Base-by-base conservation (phyloP, 805 yeast species). In the Yarrowia porcina region DNA sequence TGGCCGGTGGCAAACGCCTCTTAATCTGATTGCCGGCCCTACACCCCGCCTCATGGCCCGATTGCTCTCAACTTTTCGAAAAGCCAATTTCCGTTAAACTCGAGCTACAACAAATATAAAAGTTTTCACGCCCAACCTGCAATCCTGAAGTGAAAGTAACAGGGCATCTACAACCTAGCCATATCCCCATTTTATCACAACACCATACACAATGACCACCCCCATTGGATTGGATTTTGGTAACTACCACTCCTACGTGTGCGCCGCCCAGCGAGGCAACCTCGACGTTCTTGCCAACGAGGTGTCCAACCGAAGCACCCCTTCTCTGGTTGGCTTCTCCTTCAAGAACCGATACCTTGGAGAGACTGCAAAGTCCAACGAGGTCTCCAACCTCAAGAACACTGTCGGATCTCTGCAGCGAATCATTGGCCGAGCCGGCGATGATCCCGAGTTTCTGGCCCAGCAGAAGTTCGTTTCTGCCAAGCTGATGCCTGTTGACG, bases 161-260 rank as follows among this genome's bases (percentile, higher is more conserved):
- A 9, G 52, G n/a, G 36, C 21, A 12, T 18, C 35, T 7, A 17
- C 35, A 35, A 35, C 59, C 21, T 52, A 49, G 32, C 41, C 41
- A 35, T 12, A 50, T 11, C 10, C 57, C 38, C 57, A 50, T 47
- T 28, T 18, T n/a, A 18, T 32, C 56, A 49, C 28, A 21, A 35
- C 45, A 18, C 30, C 18, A 28, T 8, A 57, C 65, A 77, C 64
- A 42, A 91, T 90, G 97, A 89, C 96, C 78, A 83, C 87, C 75
- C 97, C 97, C 79, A 89, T 92, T 74, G 99, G 99, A 82, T 87
- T 94, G 78, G 99, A 94, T 85, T 88, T 94, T 75, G 99, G 99
- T 80, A 91, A 91, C 81, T 83, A 84, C 82, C 89, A 84, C 82
- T 86, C 97, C 67, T 97, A 93, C 70, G 83, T 93, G 75, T 98